phyloP scores from a whole-genome alignment of 305 asterid genomes.

The Fraxinus baroniana region DNA sequence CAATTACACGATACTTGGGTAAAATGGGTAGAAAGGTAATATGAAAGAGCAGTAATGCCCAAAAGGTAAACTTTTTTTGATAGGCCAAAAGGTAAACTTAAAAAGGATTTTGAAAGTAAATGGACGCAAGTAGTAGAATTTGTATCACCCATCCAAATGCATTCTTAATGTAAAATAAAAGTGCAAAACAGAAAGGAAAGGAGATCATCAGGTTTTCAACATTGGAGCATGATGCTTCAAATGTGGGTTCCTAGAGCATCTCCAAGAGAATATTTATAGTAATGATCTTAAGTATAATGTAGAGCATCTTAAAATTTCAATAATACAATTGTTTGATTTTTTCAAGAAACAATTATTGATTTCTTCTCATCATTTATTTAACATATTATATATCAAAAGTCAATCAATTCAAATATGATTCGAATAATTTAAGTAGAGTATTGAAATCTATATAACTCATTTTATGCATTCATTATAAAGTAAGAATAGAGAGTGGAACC shows the following conservation, averaged over 20 bases:
- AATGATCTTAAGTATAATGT: background rate
- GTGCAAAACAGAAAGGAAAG: background rate
- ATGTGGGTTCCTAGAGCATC: background rate
- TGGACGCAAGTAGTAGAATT: background rate
- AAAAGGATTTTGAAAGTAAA: background rate
- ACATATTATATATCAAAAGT: background rate
- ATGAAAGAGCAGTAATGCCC: background rate
- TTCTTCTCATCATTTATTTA: background rate
- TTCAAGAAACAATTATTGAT: background rate
- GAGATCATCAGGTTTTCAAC: background rate
- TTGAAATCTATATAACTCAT: background rate
- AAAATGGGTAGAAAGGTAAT: background rate
- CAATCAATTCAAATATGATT: background rate
- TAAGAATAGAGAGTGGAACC: background rate
- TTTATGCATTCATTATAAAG: background rate
- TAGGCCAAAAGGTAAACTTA: background rate
- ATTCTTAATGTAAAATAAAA: background rate
- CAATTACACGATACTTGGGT: background rate
- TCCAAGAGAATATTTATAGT: background rate
- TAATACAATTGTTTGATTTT: background rate
- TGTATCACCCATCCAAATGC: background rate
- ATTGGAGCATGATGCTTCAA: background rate
- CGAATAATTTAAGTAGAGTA: background rate
- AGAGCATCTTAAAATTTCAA: background rate
- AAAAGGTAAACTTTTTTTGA: background rate